Percentiles rank a stretch among this genome's conserved stretches.
These are phyloP conservation scores for Penicillium sumatraense DNA, from an alignment of 2,329 filamentous ascomycete species.

Conservation along the genomic window DNA sequence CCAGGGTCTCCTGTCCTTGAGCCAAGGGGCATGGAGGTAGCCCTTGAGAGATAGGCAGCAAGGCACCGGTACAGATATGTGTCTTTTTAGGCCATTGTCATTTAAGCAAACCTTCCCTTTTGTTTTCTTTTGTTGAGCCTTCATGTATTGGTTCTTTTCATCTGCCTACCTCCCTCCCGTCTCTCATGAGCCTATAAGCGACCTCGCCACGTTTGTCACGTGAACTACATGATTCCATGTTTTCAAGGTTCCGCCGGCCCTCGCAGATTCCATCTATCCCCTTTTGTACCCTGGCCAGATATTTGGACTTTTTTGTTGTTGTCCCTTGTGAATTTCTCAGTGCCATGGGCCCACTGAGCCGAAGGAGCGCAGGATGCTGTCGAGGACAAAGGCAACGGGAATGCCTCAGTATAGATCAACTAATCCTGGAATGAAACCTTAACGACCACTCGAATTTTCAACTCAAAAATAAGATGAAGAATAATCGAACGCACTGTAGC, in stretches of 20 bases:
- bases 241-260: constrained; percentile 9
- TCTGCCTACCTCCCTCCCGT: constrained; percentile 24
- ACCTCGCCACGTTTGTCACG: constrained; percentile 30
- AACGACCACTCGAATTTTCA: constrained; percentile 13
- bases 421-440: constrained; percentile 31
- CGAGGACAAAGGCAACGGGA: constrained; percentile 9
- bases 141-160: constrained; percentile 19
- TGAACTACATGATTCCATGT: constrained; percentile 26
- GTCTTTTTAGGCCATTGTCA: constrained; percentile 6
- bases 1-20: constrained; percentile 83
- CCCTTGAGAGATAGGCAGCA: neutral
- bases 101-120: constrained; percentile 20
- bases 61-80: neutral
- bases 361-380: neutral
- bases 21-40: constrained; percentile 88
- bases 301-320: constrained; percentile 2
- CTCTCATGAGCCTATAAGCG: constrained; percentile 34
- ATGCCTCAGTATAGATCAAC: constrained; percentile 20
- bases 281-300: constrained; percentile 6
- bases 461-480: neutral
- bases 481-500: too few relatives aligned
- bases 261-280: constrained; percentile 5
- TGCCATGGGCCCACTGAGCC: neutral
- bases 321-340: neutral
- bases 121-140: constrained; percentile 29